A percentile compares a stretch with the other conserved stretches of the same genome.
phyloP scores from a whole-genome alignment of 106 monocot genomes.

The Phalaenopsis equestris region DNA sequence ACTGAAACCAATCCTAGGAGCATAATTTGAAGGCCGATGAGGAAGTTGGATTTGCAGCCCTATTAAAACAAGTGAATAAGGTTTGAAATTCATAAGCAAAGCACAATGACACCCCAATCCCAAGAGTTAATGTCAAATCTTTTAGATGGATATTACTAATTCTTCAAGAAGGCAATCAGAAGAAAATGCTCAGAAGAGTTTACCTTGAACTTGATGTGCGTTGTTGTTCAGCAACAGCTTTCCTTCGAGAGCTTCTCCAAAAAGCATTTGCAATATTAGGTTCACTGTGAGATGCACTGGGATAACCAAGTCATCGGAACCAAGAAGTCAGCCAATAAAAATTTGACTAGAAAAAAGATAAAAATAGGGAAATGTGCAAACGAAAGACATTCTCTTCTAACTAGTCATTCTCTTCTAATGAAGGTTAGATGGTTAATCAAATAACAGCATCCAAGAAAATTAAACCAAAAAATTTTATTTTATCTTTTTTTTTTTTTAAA shows the following conservation, averaged over 20 bases:
- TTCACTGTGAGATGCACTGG: constrained; percentile 85
- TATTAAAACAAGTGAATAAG: too few relatives aligned
- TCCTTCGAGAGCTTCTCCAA: constrained; percentile 68
- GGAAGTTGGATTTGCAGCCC: too few relatives aligned
- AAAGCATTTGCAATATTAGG: constrained; percentile 83
- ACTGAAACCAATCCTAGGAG: too few relatives aligned
- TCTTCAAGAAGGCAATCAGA: not conserved
- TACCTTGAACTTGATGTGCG: constrained; percentile 96
- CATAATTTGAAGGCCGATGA: too few relatives aligned
- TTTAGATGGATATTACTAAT: not conserved
- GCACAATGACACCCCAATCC: not conserved
- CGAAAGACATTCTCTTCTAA: not conserved
- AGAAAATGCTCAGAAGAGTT: not conserved
- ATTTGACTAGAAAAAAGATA: not conserved
- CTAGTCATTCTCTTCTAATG: not conserved
- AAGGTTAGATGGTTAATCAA: not conserved
- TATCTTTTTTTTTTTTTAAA: not conserved
- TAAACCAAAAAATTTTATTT: not conserved
- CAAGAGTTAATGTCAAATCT: not conserved
- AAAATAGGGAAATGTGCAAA: not conserved
- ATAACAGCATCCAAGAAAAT: not conserved
- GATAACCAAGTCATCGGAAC: constrained; percentile 10
- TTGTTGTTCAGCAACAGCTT: constrained; percentile 75
- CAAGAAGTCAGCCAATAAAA: constrained; percentile 4
- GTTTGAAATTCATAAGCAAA: not conserved